Conservation (phyloP, 2,329 filamentous ascomycete species). For the Xylariales sp. region DNA sequence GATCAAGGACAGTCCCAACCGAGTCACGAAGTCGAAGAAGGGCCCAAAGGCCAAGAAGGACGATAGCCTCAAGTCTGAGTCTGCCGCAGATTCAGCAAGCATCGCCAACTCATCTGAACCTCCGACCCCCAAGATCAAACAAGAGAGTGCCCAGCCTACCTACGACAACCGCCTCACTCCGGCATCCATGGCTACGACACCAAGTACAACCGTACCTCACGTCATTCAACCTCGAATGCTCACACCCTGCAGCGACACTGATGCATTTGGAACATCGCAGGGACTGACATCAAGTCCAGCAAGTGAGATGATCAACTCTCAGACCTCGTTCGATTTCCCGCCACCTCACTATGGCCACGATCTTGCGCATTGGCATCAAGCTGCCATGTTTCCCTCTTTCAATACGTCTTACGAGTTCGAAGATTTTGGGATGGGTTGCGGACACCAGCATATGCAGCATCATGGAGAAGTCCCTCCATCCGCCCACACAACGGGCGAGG, state of each 20-base stretch:
- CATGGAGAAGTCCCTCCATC: slow-evolving; percentile 22
- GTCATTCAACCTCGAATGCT: slow-evolving; percentile 35
- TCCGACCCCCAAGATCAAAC: slow-evolving; percentile 30
- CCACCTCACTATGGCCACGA: slow-evolving; percentile 24
- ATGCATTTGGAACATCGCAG: slow-evolving; percentile 29
- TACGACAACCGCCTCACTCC: slow-evolving; percentile 24
- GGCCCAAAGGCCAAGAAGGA: slow-evolving; percentile 31
- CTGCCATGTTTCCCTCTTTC: slow-evolving; percentile 34
- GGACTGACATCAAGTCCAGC: slow-evolving; percentile 27
- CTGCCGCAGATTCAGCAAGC: slow-evolving; percentile 15
- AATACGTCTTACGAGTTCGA: slow-evolving; percentile 36
- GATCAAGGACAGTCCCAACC: slow-evolving; percentile 33
- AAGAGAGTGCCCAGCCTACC: slow-evolving; percentile 28
- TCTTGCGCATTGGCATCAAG: slow-evolving; percentile 25
- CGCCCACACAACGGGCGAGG: slow-evolving; percentile 19
- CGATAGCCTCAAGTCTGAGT: slow-evolving; percentile 36
- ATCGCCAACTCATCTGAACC: slow-evolving; percentile 17
- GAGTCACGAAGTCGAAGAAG: slow-evolving; percentile 43
- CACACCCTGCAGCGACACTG: slow-evolving; percentile 50
- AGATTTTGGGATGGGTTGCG: slow-evolving; percentile 27
- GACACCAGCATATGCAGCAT: slow-evolving; percentile 26
- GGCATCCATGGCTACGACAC: slow-evolving; percentile 23
- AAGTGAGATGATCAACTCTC: slow-evolving; percentile 26
- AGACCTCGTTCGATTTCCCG: slow-evolving; percentile 25
- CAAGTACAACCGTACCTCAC: slow-evolving; percentile 22